phyloP scores from a whole-genome alignment of 148 eudicot species.

The Vaccinium macrocarpon region DNA sequence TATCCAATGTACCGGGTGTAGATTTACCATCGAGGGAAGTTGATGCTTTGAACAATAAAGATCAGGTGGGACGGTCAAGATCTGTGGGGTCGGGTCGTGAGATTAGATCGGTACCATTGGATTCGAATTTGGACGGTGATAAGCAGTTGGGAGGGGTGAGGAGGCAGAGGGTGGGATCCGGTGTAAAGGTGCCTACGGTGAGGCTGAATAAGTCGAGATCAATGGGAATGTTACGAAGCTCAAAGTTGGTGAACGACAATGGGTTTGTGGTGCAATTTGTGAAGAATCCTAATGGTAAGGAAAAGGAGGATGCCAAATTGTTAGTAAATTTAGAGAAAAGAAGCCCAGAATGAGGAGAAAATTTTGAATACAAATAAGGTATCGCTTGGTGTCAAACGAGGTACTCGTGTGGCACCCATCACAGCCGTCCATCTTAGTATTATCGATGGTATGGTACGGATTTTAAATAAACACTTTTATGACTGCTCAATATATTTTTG shows the following conservation, averaged over 20 bases:
- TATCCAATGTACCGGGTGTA: conserved; percentile 32
- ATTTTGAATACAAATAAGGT: too few relatives aligned
- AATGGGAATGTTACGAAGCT: conserved; percentile 50
- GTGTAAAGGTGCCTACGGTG: conserved; percentile 39
- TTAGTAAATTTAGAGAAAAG: conserved; percentile 22
- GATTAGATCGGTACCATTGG: conserved; percentile 25
- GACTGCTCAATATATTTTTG: too few relatives aligned
- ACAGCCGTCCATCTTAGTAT: too few relatives aligned
- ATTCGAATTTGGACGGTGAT: conserved; percentile 15
- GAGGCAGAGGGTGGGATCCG: conserved; percentile 35
- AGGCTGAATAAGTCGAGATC: conserved; percentile 79
- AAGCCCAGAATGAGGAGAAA: not conserved
- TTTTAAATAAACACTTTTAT: too few relatives aligned
- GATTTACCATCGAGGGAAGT: not conserved
- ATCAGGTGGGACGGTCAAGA: conserved; percentile 42
- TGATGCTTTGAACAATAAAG: not conserved
- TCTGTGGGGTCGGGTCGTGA: conserved; percentile 56
- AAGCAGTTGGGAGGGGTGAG: not conserved
- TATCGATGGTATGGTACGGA: too few relatives aligned
- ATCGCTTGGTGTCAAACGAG: too few relatives aligned
- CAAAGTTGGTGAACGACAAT: conserved; percentile 17
- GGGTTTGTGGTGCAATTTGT: conserved; percentile 10
- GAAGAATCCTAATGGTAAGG: conserved; percentile 21
- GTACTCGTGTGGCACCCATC: too few relatives aligned
- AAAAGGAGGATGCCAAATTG: conserved; percentile 46